Percentiles rank a stretch among this genome's conserved stretches.
Evolutionary conservation across 2,329 filamentous ascomycete genomes (phyloP).

Genomic region (Corinectria fuckeliana): DNA sequence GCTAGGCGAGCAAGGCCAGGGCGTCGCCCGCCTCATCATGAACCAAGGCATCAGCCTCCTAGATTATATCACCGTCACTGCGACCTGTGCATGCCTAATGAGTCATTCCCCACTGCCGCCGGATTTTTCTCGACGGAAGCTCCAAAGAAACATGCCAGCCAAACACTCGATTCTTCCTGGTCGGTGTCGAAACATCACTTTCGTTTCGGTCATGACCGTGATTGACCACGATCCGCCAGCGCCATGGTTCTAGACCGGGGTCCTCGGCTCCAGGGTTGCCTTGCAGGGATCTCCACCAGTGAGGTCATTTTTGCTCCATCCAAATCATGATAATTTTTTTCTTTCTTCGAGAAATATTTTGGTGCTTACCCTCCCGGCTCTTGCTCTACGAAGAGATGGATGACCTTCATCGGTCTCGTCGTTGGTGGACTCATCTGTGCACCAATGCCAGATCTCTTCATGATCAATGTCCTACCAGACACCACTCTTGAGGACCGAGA

Average conservation of each 20-base stretch:
- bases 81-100: background rate
- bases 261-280: conserved; percentile 17
- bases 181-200: conserved; percentile 8
- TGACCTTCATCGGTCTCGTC: background rate
- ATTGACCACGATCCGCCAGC: conserved; percentile 17
- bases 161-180: background rate
- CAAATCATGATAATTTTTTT: background rate
- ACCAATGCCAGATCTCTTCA: background rate
- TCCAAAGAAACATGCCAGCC: conserved; percentile 22
- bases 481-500: background rate
- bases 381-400: background rate
- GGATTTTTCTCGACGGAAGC: conserved; percentile 18
- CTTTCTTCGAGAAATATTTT: background rate
- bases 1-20: background rate
- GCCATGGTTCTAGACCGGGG: conserved; percentile 24
- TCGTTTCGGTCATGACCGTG: conserved; percentile 33
- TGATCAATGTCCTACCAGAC: background rate
- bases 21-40: background rate
- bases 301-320: conserved; percentile 30
- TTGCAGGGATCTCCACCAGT: conserved; percentile 19
- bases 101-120: background rate
- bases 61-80: background rate
- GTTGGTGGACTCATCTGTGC: background rate
- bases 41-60: background rate
- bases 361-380: background rate